Percentiles rank a stretch among this genome's conserved stretches.
Conservation (phyloP, 345 rosid genomes). For the Passiflora organensis region DNA sequence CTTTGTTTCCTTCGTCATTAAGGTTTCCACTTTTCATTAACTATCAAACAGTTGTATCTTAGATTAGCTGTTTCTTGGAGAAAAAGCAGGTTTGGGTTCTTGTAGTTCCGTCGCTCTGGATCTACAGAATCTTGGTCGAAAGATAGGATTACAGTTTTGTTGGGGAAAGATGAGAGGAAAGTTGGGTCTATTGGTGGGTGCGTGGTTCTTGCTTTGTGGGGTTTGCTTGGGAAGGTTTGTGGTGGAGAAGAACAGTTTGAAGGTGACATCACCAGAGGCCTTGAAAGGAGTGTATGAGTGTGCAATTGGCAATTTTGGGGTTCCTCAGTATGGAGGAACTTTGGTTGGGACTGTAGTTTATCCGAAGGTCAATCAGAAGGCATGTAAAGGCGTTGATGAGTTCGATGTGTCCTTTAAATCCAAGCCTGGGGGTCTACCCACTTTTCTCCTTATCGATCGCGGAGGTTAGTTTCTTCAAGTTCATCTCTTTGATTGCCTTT, state of each 20-base stretch:
- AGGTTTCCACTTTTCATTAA: slow-evolving; percentile 6
- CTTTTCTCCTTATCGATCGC: slow-evolving; percentile 59
- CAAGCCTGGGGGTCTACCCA: slow-evolving; percentile 44
- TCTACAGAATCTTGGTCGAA: slow-evolving; percentile 11
- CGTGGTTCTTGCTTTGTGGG: slow-evolving; percentile 41
- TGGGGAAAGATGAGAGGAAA: slow-evolving; percentile 43
- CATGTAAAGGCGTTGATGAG: slow-evolving; percentile 41
- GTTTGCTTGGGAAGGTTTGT: slow-evolving; percentile 54
- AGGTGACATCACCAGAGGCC: slow-evolving; percentile 47
- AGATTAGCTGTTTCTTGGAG: slow-evolving; percentile 12
- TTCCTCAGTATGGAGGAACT: slow-evolving; percentile 68
- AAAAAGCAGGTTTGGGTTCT: slow-evolving; percentile 5
- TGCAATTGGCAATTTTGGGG: slow-evolving; percentile 71
- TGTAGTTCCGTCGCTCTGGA: slow-evolving; percentile 5
- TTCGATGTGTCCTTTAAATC: slow-evolving; percentile 41
- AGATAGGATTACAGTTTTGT: not conserved
- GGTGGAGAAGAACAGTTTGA: slow-evolving; percentile 78
- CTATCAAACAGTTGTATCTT: not conserved
- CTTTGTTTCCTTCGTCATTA: slow-evolving; percentile 9
- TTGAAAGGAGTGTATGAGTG: slow-evolving; percentile 53
- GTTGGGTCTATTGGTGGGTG: slow-evolving; percentile 32
- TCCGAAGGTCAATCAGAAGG: slow-evolving; percentile 46
- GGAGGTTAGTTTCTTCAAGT: slow-evolving; percentile 41
- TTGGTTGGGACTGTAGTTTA: slow-evolving; percentile 50
- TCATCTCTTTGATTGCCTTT: slow-evolving; percentile 1